Evolutionary conservation across 768 basidiomycete species (phyloP), one percentile per base, ranked within the genome.

Genomic region (Sutorius australiensis): DNA sequence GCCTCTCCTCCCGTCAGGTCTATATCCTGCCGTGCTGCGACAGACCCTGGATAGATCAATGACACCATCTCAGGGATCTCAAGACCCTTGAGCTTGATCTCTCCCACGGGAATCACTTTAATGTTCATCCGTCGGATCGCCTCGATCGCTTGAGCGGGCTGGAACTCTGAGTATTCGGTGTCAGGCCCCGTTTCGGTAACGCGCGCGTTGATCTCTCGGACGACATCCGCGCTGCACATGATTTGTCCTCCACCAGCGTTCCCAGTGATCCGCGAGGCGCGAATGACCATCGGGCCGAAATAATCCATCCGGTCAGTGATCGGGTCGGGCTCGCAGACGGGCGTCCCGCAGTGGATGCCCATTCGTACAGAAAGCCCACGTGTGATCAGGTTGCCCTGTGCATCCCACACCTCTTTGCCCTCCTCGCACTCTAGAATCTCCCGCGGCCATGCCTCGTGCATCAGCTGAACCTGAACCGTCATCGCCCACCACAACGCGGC

Each of bases 241-340:
- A 98, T 91, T 68, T 98, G 92, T 0, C 97, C 97, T 7, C 97
- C 97, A 9, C 83, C 82, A 0, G 97, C 94, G 52, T 76, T 80
- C 19, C 86, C 83, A 54, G 77, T 82, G 62, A 99, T 90, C 37
- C 95, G 81, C 6, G 95, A 84, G 0, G 95, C 80, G 31, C 94
- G 89, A 70, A 98, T 98, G 60, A 95, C 92, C 83, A 97, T 92
- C 1, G 93, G 87, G 0, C 95, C 95, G 62, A 95, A 91, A 71
- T 98, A 98, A 68, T 98, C 95, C 97, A 99, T 98, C 41, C 97
- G 87, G 54, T 84, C 76, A 5, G 93, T 95, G 65, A 92, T 85
- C 2, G 89, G 87, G 70, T 99, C 97, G 3, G 83, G 80, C 64
- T 97, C 95, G 65, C 93, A 97, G 28, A 90, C 80, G 0, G 97